Conservation (phyloP, 179 eudicot genomes). For the Nepenthes alata region DNA sequence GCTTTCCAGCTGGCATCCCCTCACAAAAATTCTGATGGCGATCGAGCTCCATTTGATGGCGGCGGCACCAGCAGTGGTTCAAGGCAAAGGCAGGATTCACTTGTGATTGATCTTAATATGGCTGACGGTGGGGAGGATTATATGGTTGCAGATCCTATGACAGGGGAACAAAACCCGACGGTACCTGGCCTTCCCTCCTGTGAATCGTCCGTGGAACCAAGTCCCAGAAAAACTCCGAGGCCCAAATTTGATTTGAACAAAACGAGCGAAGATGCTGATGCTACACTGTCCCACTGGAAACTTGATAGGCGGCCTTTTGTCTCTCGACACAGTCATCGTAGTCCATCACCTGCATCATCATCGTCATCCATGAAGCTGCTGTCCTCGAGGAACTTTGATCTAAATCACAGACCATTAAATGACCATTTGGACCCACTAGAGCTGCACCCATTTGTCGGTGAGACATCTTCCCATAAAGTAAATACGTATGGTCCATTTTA, state of each 20-base stretch:
- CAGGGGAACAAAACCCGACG: conserved; percentile 15
- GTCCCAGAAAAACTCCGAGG: conserved; percentile 33
- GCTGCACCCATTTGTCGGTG: conserved; percentile 19
- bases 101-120: conserved; percentile 66
- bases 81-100: conserved; percentile 35
- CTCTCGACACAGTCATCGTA: conserved; percentile 20
- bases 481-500: too few relatives aligned
- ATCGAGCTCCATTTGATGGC: conserved; percentile 20
- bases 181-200: conserved; percentile 30
- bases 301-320: neutral
- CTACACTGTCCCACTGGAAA: conserved; percentile 1
- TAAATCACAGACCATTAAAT: conserved; percentile 54
- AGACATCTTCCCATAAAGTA: conserved; percentile 14
- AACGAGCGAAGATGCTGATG: conserved; percentile 45
- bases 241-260: conserved; percentile 55
- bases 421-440: conserved; percentile 23
- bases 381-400: conserved; percentile 44
- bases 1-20: conserved; percentile 66
- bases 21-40: conserved; percentile 39
- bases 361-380: conserved; percentile 49
- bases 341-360: conserved; percentile 53
- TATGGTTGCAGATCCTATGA: conserved; percentile 16
- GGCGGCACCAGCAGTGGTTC: conserved; percentile 41
- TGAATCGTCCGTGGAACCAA: conserved; percentile 44
- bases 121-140: conserved; percentile 40